Evolutionary conservation across 2,329 filamentous ascomycete species (phyloP).

Genomic region (Penicillium frequentans): DNA sequence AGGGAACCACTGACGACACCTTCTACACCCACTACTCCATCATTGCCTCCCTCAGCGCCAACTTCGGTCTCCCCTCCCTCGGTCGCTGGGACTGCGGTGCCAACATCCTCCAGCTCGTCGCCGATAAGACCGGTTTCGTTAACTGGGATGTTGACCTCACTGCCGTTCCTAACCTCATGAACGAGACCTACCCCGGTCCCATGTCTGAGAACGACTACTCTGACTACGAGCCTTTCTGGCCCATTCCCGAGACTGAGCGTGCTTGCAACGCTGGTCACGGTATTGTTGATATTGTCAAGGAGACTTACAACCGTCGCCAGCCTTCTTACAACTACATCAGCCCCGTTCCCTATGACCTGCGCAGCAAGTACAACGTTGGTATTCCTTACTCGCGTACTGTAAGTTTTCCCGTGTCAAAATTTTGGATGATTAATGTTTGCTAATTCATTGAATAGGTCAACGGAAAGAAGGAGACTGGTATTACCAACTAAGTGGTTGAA

Average conservation of each 20-base stretch:
- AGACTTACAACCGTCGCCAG: conserved; percentile 28
- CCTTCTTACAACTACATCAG: conserved; percentile 38
- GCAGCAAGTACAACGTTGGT: conserved; percentile 26
- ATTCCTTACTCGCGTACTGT: conserved; percentile 21
- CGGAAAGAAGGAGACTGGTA: conserved; percentile 14
- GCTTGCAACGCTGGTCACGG: conserved; percentile 37
- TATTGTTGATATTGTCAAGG: conserved; percentile 35
- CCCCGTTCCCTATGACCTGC: conserved; percentile 32
- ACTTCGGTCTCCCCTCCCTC: conserved; percentile 69
- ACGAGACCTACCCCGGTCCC: conserved; percentile 56
- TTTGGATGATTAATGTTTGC: neutral
- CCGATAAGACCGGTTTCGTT: conserved; percentile 59
- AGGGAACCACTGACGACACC: conserved; percentile 66
- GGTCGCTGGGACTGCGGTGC: conserved; percentile 72
- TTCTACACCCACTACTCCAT: conserved; percentile 75
- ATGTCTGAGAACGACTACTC: conserved; percentile 28
- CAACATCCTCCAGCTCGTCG: conserved; percentile 66
- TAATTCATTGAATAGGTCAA: conserved; percentile 9
- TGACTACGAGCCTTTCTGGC: conserved; percentile 30
- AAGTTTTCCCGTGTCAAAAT: conserved; percentile 2
- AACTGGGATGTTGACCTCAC: conserved; percentile 41
- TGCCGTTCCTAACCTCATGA: conserved; percentile 47
- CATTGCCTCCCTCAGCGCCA: conserved; percentile 64
- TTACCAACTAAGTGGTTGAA: conserved; percentile 9
- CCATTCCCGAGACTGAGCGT: conserved; percentile 27